phyloP scores from a whole-genome alignment of 805 yeast genomes.

The Pichia gijzeniarum region DNA sequence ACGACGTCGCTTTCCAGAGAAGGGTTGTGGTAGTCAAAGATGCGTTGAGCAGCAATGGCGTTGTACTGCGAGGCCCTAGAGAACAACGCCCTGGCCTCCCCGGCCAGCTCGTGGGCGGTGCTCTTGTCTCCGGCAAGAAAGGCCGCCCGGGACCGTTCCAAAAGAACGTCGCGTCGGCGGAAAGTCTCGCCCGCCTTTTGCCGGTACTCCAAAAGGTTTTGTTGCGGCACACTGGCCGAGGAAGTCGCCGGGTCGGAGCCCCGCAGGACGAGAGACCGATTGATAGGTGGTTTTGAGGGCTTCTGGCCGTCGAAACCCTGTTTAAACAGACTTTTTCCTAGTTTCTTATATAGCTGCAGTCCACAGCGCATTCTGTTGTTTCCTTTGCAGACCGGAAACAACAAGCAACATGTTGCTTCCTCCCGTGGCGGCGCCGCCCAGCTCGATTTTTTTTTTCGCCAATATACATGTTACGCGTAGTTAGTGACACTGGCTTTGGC shows the following conservation, averaged over 20 bases:
- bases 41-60: slow-evolving; percentile 7
- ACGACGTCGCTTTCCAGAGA: slow-evolving; percentile 1
- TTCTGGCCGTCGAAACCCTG: neutral
- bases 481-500: too few species aligned
- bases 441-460: neutral
- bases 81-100: slow-evolving; percentile 8
- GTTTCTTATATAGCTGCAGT: neutral
- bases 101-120: slow-evolving; percentile 9
- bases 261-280: too few species aligned
- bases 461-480: neutral
- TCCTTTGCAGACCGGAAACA: too few species aligned
- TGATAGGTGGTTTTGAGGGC: too few species aligned
- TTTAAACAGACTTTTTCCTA: too few species aligned
- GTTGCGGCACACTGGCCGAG: too few species aligned
- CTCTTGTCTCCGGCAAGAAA: slow-evolving; percentile 3
- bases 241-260: too few species aligned
- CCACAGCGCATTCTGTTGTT: neutral
- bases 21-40: slow-evolving; percentile 9
- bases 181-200: neutral
- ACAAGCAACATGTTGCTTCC: too few species aligned
- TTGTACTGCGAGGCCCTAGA: slow-evolving; percentile 3
- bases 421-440: too few species aligned
- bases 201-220: neutral
- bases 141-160: neutral
- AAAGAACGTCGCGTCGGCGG: slow-evolving; percentile 2